Percentiles rank a stretch among this genome's conserved stretches.
phyloP scores from a whole-genome alignment of 495 filamentous ascomycete genomes.

The Penicillium flavigenum region DNA sequence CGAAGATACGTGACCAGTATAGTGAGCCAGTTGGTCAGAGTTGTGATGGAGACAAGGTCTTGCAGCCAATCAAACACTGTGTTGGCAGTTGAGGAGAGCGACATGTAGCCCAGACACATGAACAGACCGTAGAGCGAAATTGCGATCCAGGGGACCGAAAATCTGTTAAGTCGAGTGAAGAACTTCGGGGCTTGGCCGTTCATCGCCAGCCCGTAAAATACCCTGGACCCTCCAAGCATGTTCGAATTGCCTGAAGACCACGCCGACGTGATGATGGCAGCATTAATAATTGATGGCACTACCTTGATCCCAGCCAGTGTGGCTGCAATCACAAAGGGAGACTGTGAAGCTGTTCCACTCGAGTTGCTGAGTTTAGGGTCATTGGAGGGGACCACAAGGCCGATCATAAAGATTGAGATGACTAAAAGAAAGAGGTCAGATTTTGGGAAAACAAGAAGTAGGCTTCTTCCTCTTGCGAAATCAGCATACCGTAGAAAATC shows the following conservation, averaged over 20 bases:
- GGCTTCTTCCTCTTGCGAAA: background rate
- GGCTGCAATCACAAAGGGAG: constrained; percentile 53
- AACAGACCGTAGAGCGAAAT: constrained; percentile 43
- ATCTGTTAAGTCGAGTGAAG: constrained; percentile 51
- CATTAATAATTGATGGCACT: constrained; percentile 50
- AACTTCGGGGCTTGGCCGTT: constrained; percentile 34
- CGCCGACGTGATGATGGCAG: constrained; percentile 41
- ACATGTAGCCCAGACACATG: constrained; percentile 54
- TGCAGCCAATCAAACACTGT: constrained; percentile 53
- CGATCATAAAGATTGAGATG: background rate
- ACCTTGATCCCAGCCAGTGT: constrained; percentile 29
- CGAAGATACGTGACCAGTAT: background rate
- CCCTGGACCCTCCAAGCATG: constrained; percentile 41
- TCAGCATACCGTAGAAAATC: background rate
- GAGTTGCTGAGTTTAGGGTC: constrained; percentile 41
- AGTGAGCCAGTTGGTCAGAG: constrained; percentile 12
- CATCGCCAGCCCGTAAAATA: constrained; percentile 35
- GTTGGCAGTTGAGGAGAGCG: constrained; percentile 44
- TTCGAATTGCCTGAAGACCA: constrained; percentile 39
- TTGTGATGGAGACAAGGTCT: constrained; percentile 48
- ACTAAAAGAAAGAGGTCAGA: background rate
- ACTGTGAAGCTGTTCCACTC: constrained; percentile 35
- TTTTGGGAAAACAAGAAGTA: background rate
- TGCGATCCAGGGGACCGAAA: constrained; percentile 57
- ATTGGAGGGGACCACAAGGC: constrained; percentile 34